Percentiles rank a stretch among this genome's conserved stretches.
phyloP scores from a whole-genome alignment of 306 rosid species.

The Cucumis melo region DNA sequence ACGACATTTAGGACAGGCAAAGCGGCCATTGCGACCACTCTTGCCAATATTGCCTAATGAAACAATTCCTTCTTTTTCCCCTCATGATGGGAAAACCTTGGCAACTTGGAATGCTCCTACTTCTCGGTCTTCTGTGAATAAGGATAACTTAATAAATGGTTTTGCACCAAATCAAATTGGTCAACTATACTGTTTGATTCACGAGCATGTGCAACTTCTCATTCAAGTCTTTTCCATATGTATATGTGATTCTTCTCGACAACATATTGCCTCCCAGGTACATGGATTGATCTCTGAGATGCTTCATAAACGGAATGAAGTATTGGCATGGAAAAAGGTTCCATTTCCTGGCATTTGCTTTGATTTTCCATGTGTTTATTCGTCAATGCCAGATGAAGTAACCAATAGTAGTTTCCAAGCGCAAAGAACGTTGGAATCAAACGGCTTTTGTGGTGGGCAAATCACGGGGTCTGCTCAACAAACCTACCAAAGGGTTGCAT shows the following conservation, averaged over 20 bases:
- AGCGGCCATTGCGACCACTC: constrained; percentile 72
- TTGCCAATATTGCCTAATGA: constrained; percentile 54
- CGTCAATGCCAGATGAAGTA: constrained; percentile 36
- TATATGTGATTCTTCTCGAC: constrained; percentile 60
- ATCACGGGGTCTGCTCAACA: constrained; percentile 22
- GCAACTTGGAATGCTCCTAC: constrained; percentile 25
- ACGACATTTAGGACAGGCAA: constrained; percentile 33
- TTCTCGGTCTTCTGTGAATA: constrained; percentile 30
- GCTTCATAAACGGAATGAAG: constrained; percentile 57
- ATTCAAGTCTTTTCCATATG: constrained; percentile 79
- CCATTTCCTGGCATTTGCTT: constrained; percentile 75
- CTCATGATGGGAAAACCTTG: constrained; percentile 24
- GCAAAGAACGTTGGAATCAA: constrained; percentile 25
- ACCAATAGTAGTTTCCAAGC: constrained; percentile 20
- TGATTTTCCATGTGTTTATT: constrained; percentile 23
- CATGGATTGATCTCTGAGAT: constrained; percentile 63
- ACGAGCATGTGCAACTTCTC: constrained; percentile 87
- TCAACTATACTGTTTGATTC: constrained; percentile 67
- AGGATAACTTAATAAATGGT: constrained; percentile 51
- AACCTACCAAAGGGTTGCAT: constrained; percentile 16
- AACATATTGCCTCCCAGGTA: constrained; percentile 71
- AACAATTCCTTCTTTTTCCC: constrained; percentile 22
- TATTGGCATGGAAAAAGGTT: constrained; percentile 33
- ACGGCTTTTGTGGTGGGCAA: constrained; percentile 19
- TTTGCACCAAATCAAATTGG: constrained; percentile 73